Evolutionary conservation across 2,329 filamentous ascomycete species (phyloP), one percentile per base, ranked within the genome.

Genomic region (Fonsecaea erecta): DNA sequence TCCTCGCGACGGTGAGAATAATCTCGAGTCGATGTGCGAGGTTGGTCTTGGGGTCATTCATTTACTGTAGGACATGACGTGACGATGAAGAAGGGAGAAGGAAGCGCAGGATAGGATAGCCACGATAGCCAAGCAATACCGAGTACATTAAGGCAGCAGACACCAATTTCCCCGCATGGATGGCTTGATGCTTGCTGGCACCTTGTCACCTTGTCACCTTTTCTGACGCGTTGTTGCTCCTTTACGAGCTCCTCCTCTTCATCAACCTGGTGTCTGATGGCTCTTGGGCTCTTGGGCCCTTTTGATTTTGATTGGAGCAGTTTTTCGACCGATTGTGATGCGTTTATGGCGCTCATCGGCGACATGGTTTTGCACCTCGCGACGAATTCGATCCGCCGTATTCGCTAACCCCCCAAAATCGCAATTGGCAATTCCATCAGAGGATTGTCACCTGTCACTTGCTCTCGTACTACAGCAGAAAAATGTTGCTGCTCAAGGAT

Each of bases 401-500:
- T 3, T 6, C 3, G 14, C 43, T 48, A 48, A 24, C 5, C 43
- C 5, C 43, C 21, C 43, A 24, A 26, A 26, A 26, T 9, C 12
- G 43, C 21, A 48, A 21, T 48, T 6, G 24, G 43, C 43, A 48
- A 48, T 48, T 48, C 43, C 5, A 14, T 12, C 11, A 9, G 1
- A 48, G 43, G 5, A 46, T 18, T 11, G 43, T 48, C 21, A 11
- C 24, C 18, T n/a, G n/a, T n/a, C n/a, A n/a, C 43, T 48, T 24
- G 18, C 26, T 11, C 16, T 48, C 21, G 43, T 12, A 26, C 8
- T 11, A 48, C 52, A 52, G 60, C 54, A 37, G 57, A 60, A 67
- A 62, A 85, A n/a, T n/a, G n/a, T n/a, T 84, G 81, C 81, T 86
- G 68, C 79, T 92, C 55, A 86, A 93, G 79, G n/a, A 85, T 85